Evolutionary conservation across 805 yeast species (phyloP).

Genomic region (Pichia membranifaciens): DNA sequence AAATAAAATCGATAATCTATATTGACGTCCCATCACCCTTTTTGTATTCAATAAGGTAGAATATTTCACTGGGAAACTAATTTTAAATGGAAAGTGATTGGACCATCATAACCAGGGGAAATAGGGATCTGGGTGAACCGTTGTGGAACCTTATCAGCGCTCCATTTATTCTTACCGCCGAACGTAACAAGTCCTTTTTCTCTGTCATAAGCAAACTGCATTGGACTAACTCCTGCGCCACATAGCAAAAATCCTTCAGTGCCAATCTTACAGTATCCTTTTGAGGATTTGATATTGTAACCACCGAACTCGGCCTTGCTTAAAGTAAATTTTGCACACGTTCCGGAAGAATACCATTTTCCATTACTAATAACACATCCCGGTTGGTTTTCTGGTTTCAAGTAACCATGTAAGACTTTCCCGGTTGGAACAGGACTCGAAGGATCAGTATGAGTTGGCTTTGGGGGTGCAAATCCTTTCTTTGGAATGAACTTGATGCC

Average conservation of each 20-base stretch:
- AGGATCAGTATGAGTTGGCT: constrained; percentile 25
- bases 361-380: constrained; percentile 89
- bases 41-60: too few relatives aligned
- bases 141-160: constrained; percentile 41
- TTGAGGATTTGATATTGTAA: constrained; percentile 58
- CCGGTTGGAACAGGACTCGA: constrained; percentile 28
- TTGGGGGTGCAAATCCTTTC: constrained; percentile 25
- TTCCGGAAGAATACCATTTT: constrained; percentile 72
- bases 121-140: constrained; percentile 45
- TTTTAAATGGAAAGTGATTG: constrained; percentile 33
- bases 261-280: constrained; percentile 64
- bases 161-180: constrained; percentile 61
- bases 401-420: constrained; percentile 36
- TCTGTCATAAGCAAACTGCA: constrained; percentile 54
- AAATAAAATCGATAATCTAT: too few relatives aligned
- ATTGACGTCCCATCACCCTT: too few relatives aligned
- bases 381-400: constrained; percentile 43
- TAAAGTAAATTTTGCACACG: constrained; percentile 74
- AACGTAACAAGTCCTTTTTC: constrained; percentile 43
- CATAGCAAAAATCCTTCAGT: constrained; percentile 27
- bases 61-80: constrained; percentile 20
- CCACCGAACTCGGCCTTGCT: constrained; percentile 64
- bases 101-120: constrained; percentile 38
- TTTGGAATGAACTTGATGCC: constrained; percentile 77
- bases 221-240: constrained; percentile 31